Evolutionary conservation across 129 eudicot genomes (phyloP).

Genomic region (Heracleum sosnowskyi): DNA sequence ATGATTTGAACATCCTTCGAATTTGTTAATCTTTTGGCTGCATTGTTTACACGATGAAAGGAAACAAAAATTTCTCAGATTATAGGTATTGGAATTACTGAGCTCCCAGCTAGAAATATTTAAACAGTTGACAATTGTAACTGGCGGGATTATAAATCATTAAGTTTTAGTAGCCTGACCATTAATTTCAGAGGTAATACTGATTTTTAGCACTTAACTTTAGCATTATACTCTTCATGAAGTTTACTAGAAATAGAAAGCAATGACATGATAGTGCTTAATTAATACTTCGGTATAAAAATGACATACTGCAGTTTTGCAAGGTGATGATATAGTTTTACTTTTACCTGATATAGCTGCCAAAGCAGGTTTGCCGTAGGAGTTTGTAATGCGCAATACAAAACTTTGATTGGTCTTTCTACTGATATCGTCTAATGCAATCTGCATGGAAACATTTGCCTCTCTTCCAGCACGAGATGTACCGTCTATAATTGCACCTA

Average conservation of each 20-base stretch:
- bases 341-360: slow-evolving; percentile 53
- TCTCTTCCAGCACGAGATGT: slow-evolving; percentile 42
- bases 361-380: slow-evolving; percentile 23
- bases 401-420: slow-evolving; percentile 11
- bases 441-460: slow-evolving; percentile 41
- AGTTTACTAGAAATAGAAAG: no score
- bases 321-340: slow-evolving; percentile 3
- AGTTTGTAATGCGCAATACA: slow-evolving; percentile 17
- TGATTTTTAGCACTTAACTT: no score
- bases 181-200: no score
- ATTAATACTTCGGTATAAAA: no score
- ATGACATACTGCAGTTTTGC: neutral
- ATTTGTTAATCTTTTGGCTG: slow-evolving; percentile 38
- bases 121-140: neutral
- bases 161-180: no score
- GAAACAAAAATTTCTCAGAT: neutral
- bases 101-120: neutral
- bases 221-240: no score
- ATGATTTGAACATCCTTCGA: slow-evolving; percentile 28
- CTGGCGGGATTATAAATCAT: no score
- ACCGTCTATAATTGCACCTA: slow-evolving; percentile 41
- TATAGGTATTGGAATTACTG: neutral
- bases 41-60: slow-evolving; percentile 4
- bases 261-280: no score
- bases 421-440: slow-evolving; percentile 39